These are phyloP conservation scores for Teunomyces tritomae DNA, from an alignment of 805 yeast genomes.

Conservation along the genomic window DNA sequence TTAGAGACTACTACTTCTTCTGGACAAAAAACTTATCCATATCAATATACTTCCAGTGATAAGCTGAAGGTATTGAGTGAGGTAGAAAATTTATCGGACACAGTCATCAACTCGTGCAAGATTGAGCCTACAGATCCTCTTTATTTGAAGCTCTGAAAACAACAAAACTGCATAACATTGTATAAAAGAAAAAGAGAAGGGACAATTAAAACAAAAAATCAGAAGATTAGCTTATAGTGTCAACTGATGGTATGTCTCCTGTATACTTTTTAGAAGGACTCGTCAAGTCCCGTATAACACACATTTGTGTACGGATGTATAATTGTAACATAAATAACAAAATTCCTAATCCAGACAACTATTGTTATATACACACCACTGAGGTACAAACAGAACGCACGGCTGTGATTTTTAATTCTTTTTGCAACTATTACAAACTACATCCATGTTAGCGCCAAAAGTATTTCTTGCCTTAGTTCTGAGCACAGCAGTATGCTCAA, in stretches of 20 bases:
- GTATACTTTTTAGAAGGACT: no score
- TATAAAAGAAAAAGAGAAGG: background rate
- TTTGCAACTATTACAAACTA: background rate
- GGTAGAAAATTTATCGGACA: conserved; percentile 5
- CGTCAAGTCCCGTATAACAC: background rate
- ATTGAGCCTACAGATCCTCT: conserved; percentile 10
- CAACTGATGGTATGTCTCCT: no score
- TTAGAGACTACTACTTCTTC: conserved; percentile 1
- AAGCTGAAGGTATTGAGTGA: conserved; percentile 8
- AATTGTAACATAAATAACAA: background rate
- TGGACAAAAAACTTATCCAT: conserved; percentile 11
- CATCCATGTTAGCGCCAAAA: background rate
- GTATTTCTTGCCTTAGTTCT: background rate
- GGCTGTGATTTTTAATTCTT: background rate
- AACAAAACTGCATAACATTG: background rate
- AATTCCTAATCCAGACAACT: background rate
- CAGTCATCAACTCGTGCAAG: conserved; percentile 11
- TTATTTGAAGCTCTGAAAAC: conserved; percentile 10
- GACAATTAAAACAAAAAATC: background rate
- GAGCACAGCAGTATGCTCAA: background rate
- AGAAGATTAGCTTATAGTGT: background rate
- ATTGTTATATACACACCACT: background rate
- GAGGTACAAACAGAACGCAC: background rate
- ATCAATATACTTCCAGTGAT: conserved; percentile 8
- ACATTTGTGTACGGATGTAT: background rate